Base-by-base conservation (phyloP, 2,329 filamentous ascomycete genomes). In the Botrytis porri region DNA sequence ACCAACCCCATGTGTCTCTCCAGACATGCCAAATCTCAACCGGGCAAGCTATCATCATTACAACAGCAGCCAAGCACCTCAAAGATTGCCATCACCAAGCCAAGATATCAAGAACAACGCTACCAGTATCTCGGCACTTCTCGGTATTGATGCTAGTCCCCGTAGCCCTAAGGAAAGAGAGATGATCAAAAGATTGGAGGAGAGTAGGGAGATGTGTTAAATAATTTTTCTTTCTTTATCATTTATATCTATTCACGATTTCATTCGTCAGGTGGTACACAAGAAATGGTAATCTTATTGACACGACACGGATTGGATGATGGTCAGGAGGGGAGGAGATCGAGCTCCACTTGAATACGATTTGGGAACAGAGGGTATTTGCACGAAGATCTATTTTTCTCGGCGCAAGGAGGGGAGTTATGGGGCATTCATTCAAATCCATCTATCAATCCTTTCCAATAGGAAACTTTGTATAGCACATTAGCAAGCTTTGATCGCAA, bases 101-200 rank as follows among this genome's bases (percentile, higher is more conserved):
- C 88, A 78, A 48, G 79, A 80, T 69, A 77, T 72, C 70, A 81
- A 80, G 77, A 79, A 69, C 54, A 79, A 74, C 70, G 77, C 78
- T 57, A 90, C 88, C 51, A 84, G 88, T 76, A 90, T 91, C 76
- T 88, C 88, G 61, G 88, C 88, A 48, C 88, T 91, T 73, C 82
- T 90, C 37, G 88, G 88, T 57, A 88, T 88, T 75, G 79, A 74
- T 72, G 72, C 72, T n/a, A 70, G 32, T 64, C 73, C 71, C 4
- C 71, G 71, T 5, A 74, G 74, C 77, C 86, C 86, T 59, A 85
- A 85, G 77, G 88, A 89, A 81, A 83, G 87, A 77, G 87, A 89
- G 80, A 82, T 88, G 79, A 86, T 88, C 73, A 84, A 87, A 77
- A 82, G 86, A 76, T 82, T 88, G 78, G 88, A 89, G 77, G 85